Base-by-base conservation (phyloP, 768 basidiomycete species). In the Tephrocybe rancida region DNA sequence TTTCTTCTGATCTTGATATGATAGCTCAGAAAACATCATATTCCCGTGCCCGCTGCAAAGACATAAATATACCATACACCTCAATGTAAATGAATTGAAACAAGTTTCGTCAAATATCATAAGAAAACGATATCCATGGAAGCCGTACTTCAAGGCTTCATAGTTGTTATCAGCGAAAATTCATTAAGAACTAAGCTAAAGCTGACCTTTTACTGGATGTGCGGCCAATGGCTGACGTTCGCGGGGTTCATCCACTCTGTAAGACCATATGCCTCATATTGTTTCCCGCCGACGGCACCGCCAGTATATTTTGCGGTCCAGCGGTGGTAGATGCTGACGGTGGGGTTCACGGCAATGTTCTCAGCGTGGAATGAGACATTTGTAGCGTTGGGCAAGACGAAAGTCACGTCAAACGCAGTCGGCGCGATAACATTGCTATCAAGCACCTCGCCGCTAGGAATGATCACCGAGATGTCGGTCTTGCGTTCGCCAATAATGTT, bases 161-260 rank as follows among this genome's bases (percentile, higher is more conserved):
- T n/a, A n/a, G n/a, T n/a, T n/a, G n/a, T n/a, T n/a, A n/a, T n/a
- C n/a, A n/a, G n/a, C n/a, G n/a, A n/a, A n/a, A n/a, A n/a, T n/a
- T n/a, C n/a, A n/a, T n/a, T n/a, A n/a, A n/a, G n/a, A n/a, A n/a
- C n/a, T n/a, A n/a, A n/a, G n/a, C 35, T 37, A 16, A 16, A 37
- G 35, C 4, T 4, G 35, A 37, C 35, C n/a, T 37, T 16, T 53
- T 81, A 43, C 46, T 71, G 4, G 58, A 76, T 45, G 7, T 18
- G 19, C 6, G 34, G 26, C 54, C 50, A 59, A 14, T 59, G 57
- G 25, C 54, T 52, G 26, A 52, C 10, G 25, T 48, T 52, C 18
- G 49, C 57, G 16, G 54, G 34, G 32, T 59, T 59, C 54, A 59
- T 59, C 57, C 57, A 59, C 42, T 59, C 57, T 5, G 53, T 52